phyloP scores from a whole-genome alignment of 495 filamentous ascomycete genomes.

The Hypoxylon rickii region DNA sequence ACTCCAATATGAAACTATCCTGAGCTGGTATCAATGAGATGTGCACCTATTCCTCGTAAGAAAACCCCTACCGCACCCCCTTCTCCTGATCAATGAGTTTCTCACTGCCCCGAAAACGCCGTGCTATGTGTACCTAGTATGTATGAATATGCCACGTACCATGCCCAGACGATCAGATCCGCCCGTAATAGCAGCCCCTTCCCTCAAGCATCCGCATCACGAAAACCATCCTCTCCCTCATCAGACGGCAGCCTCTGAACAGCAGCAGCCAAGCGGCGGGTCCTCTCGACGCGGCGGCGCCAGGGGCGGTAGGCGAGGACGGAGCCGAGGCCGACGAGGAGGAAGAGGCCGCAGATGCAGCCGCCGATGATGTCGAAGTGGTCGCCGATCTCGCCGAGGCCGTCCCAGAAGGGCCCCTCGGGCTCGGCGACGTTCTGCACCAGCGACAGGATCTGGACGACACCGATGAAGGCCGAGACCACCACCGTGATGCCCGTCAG shows the following conservation, averaged over 20 bases:
- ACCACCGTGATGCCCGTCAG: slow-evolving; percentile 85
- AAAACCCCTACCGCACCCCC: too few species aligned
- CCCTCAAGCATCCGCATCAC: slow-evolving; percentile 14
- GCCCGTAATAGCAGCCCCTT: too few species aligned
- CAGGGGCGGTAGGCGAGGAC: slow-evolving; percentile 77
- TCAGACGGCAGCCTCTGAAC: slow-evolving; percentile 17
- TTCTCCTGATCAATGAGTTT: not conserved
- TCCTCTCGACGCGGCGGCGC: slow-evolving; percentile 56
- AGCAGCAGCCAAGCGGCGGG: slow-evolving; percentile 1
- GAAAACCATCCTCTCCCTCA: slow-evolving; percentile 17
- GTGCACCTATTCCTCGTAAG: too few species aligned
- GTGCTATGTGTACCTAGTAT: not conserved
- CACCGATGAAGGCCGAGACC: slow-evolving; percentile 82
- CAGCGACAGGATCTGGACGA: slow-evolving; percentile 81
- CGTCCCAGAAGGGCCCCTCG: slow-evolving; percentile 82
- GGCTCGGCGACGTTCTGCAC: slow-evolving; percentile 74
- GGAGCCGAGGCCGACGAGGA: slow-evolving; percentile 73
- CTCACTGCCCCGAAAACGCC: not conserved
- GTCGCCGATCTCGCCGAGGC: slow-evolving; percentile 73
- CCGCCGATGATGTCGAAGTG: slow-evolving; percentile 88
- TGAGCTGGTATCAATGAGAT: not conserved
- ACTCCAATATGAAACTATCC: not conserved
- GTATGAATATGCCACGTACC: not conserved
- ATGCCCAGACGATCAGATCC: too few species aligned
- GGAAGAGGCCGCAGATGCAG: slow-evolving; percentile 79